These are phyloP conservation scores for Castanea sativa DNA, from an alignment of 306 rosid genomes.

Conservation along the genomic window DNA sequence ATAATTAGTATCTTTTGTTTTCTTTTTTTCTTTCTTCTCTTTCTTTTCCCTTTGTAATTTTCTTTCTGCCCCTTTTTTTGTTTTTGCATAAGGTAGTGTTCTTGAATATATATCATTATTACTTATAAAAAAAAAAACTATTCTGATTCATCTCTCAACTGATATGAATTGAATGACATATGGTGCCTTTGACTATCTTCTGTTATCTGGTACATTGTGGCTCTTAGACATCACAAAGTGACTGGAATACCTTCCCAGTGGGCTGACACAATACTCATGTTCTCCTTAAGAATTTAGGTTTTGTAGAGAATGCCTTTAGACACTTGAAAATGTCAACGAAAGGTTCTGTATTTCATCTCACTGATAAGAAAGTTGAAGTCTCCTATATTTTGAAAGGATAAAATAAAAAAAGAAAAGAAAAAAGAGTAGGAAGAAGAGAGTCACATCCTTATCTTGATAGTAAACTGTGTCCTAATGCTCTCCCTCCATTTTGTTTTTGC, in stretches of 20 bases:
- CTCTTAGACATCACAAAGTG: background rate
- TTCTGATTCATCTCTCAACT: background rate
- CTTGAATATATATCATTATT: no score
- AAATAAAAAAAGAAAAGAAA: background rate
- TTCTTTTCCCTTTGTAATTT: no score
- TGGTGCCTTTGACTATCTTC: background rate
- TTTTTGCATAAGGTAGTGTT: no score
- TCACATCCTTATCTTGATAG: background rate
- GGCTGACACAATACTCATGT: background rate
- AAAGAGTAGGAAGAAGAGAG: background rate
- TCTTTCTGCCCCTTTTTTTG: no score
- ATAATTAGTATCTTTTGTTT: no score
- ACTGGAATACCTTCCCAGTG: background rate
- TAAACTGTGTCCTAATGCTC: background rate
- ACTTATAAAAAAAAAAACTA: background rate
- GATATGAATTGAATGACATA: background rate
- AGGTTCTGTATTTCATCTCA: background rate
- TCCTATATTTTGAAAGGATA: background rate
- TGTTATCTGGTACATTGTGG: background rate
- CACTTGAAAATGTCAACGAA: background rate
- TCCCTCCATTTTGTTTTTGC: slow-evolving; percentile 17
- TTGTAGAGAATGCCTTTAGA: background rate
- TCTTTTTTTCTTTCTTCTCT: no score
- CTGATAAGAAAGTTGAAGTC: background rate
- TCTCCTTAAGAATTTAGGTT: background rate